phyloP scores from a whole-genome alignment of 805 yeast genomes.

The Wickerhamomyces bisporus region DNA sequence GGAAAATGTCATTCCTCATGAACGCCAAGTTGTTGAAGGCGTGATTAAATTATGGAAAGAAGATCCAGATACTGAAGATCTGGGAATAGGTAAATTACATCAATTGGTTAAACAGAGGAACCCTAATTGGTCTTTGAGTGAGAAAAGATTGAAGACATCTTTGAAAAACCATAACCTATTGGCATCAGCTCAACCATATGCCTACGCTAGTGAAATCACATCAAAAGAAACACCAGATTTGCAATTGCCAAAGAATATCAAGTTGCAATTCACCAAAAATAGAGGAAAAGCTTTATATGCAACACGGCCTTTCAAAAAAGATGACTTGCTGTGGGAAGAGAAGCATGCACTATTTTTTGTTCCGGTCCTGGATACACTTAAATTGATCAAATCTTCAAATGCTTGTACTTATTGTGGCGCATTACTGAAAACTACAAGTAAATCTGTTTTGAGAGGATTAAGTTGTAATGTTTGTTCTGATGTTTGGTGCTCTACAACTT shows the following conservation, averaged over 20 bases:
- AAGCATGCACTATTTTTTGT: constrained; percentile 49
- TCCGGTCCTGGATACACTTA: constrained; percentile 63
- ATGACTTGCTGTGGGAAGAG: constrained; percentile 59
- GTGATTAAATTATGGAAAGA: constrained; percentile 64
- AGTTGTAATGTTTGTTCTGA: constrained; percentile 63
- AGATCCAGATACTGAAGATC: constrained; percentile 56
- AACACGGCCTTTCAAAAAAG: constrained; percentile 38
- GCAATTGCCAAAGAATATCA: constrained; percentile 37
- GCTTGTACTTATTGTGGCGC: constrained; percentile 72
- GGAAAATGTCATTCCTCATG: constrained; percentile 24
- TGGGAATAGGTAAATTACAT: constrained; percentile 51
- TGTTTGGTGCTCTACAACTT: constrained; percentile 63
- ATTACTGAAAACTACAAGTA: constrained; percentile 20
- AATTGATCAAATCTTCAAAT: constrained; percentile 52
- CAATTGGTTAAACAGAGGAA: constrained; percentile 44
- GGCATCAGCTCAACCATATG: constrained; percentile 35
- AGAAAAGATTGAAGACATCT: constrained; percentile 47
- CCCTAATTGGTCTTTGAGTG: constrained; percentile 60
- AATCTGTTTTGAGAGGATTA: constrained; percentile 37
- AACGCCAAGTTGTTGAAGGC: constrained; percentile 32
- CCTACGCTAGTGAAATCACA: constrained; percentile 49
- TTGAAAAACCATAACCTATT: constrained; percentile 54
- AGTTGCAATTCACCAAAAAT: constrained; percentile 42
- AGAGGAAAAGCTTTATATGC: constrained; percentile 63
- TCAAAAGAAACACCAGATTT: constrained; percentile 44